Base-by-base conservation (phyloP, 805 yeast genomes). In the Candida vartiovaarae region DNA sequence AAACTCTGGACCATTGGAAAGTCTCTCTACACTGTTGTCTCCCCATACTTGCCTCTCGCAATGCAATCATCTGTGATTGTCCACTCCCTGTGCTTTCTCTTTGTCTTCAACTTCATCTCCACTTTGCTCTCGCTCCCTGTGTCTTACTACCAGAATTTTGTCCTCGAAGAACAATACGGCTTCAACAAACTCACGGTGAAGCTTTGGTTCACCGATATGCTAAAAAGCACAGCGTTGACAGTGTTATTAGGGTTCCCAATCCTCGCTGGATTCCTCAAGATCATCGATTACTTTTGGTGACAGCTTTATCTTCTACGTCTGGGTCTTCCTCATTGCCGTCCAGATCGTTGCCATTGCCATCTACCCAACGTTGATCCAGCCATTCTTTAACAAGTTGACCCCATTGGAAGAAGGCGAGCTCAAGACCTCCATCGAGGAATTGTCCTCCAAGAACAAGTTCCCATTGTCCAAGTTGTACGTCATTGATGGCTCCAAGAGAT, bases 401-500 rank as follows among this genome's bases (percentile, higher is more conserved):
- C 96, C 97, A 30, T 75, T 93, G 53, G 88, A 84, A 54, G 88
- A 85, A 38, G 97, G 98, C 33, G 90, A 88, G 61, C 76, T 93
- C 67, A 86, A 86, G 62, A 65, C 74, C 8, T 79, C 84, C 5
- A 88, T 93, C 63, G 95, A 89, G 63, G 70, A 76, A 15, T 76
- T 93, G 51, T 96, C 98, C 20, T 60, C 69, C 11, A 66, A 73
- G 42, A 84, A 86, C 59, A 70, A 78, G 32, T 93, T 93, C 78
- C 99, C 99, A 48, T 75, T 91, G 59, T 77, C 82, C 44, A 80
- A 88, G 58, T 70, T 93, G 43, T 87, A 76, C 57, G 97, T 90
- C 38, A 80, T 90, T 60, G 99, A 93, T 63, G 97, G 98, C n/a
- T 90, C 98, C 35, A 87, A 84, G 61, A 83, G 98, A 70, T 87